Conservation (phyloP, 169 alveolate species). For the Cryptosporidium andersoni region DNA sequence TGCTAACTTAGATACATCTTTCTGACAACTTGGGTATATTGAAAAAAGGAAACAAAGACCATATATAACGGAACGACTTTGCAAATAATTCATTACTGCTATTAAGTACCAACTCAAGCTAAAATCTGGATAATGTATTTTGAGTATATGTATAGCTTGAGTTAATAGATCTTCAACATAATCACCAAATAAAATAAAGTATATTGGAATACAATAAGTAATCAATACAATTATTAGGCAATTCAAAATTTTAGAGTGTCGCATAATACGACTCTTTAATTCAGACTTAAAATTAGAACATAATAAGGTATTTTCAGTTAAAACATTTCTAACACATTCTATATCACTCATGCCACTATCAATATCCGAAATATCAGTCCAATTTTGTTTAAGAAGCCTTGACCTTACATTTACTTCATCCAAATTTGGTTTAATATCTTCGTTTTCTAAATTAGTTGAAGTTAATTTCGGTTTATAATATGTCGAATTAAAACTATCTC, state of each 20-base stretch:
- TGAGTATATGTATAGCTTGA: constrained; percentile 22
- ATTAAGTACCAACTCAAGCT: neutral
- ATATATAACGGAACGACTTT: constrained; percentile 13
- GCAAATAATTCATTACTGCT: neutral
- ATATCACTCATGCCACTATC: constrained; percentile 54
- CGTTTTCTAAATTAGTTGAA: too few species aligned
- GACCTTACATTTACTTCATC: too few species aligned
- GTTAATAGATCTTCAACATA: constrained; percentile 45
- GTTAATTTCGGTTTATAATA: too few species aligned
- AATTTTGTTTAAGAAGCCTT: neutral
- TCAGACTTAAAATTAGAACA: constrained; percentile 50
- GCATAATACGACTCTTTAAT: constrained; percentile 4
- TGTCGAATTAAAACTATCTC: too few species aligned
- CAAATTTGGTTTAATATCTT: too few species aligned
- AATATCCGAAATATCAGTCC: constrained; percentile 47
- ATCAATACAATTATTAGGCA: constrained; percentile 14
- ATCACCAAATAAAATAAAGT: constrained; percentile 46
- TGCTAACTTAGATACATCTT: constrained; percentile 54
- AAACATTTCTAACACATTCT: constrained; percentile 60
- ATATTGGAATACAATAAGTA: constrained; percentile 58
- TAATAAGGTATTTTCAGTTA: constrained; percentile 17
- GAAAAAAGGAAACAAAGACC: constrained; percentile 30
- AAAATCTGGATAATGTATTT: constrained; percentile 9
- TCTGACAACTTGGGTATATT: constrained; percentile 19
- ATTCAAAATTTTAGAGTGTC: constrained; percentile 35